phyloP scores from a whole-genome alignment of 495 filamentous ascomycete genomes.

The Pyrenula aspistea region DNA sequence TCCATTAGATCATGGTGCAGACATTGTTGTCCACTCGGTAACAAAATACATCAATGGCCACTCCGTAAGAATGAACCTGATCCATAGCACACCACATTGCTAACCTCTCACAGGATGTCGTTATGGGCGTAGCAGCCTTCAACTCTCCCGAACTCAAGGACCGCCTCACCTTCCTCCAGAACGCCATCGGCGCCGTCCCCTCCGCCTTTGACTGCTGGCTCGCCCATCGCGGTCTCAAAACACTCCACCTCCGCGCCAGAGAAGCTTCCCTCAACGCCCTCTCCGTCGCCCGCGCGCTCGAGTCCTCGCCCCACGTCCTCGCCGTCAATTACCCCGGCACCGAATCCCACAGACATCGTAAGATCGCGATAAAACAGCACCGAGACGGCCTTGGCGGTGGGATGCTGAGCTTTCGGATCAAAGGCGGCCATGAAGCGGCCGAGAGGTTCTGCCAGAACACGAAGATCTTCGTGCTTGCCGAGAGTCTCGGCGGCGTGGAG shows the following conservation, averaged over 20 bases:
- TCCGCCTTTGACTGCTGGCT: constrained; percentile 97
- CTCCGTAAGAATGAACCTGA: constrained; percentile 31
- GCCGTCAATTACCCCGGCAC: constrained; percentile 93
- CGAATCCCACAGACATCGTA: constrained; percentile 71
- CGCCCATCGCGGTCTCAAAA: constrained; percentile 96
- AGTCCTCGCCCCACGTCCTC: constrained; percentile 69
- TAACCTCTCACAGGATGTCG: constrained; percentile 60
- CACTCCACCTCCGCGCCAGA: constrained; percentile 80
- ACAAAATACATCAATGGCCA: constrained; percentile 99
- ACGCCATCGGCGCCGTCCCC: constrained; percentile 91
- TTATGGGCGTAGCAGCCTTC: constrained; percentile 97
- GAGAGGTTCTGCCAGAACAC: constrained; percentile 86
- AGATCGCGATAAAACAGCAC: constrained; percentile 80
- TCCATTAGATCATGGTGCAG: constrained; percentile 85
- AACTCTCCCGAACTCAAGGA: constrained; percentile 69
- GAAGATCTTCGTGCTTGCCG: constrained; percentile 83
- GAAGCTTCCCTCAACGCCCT: constrained; percentile 76
- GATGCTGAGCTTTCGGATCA: constrained; percentile 93
- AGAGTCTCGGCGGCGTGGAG: constrained; percentile 90
- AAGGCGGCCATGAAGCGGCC: constrained; percentile 75
- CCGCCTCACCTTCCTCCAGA: constrained; percentile 82
- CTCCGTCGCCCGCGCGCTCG: constrained; percentile 62
- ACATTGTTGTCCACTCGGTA: constrained; percentile 98
- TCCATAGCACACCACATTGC: constrained; percentile 1
- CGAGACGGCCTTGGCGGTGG: constrained; percentile 90